Evolutionary conservation across 345 rosid species (phyloP), one percentile per base, ranked within the genome.

Genomic region (Heritiera fomes): DNA sequence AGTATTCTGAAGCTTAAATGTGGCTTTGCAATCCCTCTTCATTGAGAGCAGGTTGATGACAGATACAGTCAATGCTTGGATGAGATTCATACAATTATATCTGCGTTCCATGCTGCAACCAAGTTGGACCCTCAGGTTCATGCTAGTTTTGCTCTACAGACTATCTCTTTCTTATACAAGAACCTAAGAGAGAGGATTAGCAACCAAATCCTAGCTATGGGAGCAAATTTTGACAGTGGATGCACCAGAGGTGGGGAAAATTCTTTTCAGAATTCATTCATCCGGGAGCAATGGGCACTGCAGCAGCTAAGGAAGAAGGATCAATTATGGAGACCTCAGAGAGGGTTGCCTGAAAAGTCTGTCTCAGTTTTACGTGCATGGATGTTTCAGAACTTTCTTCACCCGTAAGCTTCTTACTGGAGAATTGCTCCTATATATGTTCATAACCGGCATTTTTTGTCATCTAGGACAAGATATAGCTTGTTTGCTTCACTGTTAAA

Each of bases 331-430:
- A 91, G 95, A 80, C 98, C 98, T 0, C 98, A 94, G 67, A 84
- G 99, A 69, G 99, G 99, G 13, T 84, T 96, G 79, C 99, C 99
- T 0, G 98, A 94, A 78, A 90, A 87, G 83, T 96, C 99, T 6
- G 98, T 96, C 47, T 87, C 97, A 0, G 95, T 96, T 78, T 84
- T 96, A 45, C 90, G 99, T 0, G 87, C 94, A 8, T 96, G 99
- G 99, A 96, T 96, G 99, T 96, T 96, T 85, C 94, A 96, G 69
- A 94, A 96, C 89, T 96, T 96, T 62, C 99, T 96, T 84, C 99
- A 96, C 80, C 99, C 99, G 99, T 96, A 79, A 90, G 89, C 76
- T 69, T 63, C 20, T 45, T 50, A 59, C 50, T 18, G 1, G 1
- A 17, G 18, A 59, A 3, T 62, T 47, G 12, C 12, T 60, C 74